Base-by-base conservation (phyloP, 1,284 basidiomycete species). In the Farysia itapuensis region DNA sequence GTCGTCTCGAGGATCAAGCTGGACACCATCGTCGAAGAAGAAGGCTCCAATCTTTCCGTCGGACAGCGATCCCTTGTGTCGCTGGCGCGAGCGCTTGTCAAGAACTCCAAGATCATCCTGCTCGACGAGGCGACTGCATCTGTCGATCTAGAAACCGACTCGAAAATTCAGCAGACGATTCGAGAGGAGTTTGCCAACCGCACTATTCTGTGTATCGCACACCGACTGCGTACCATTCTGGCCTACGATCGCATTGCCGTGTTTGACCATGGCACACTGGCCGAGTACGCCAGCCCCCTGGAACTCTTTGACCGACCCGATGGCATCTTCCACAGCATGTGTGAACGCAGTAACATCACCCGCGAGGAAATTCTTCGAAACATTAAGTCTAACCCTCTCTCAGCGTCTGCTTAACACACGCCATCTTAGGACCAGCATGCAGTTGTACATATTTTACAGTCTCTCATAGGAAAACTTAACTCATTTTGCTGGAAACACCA, bases 101-200 rank as follows among this genome's bases (percentile, higher is more conserved):
- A 70, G 36, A 57, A 71, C 48, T 58, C 53, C 24, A 60, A 64
- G 49, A 66, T 69, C 43, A 56, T 68, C 30, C 23, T 61, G 26
- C 43, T 65, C 24, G 85, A 86, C 61, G 86, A 89, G 74, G 87
- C 88, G 0, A 90, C 88, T 1, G 87, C 86, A n/a, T 87, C 82
- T 36, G 75, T 89, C 15, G 86, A 88, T 75, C 73, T 85, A 5
- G 84, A 87, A 76, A 91, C 89, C 0, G 89, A 93, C 77, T 80
- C 83, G 51, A 86, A 86, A 57, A 89, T 92, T 51, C 89, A 92
- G 74, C 81, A 85, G 53, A 91, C 89, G n/a, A 91, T 93, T 57
- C 82, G 86, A 3, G 81, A 81, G 35, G 89, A 90, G 78, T 92
- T 92, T 78, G 79, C 80, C 34, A 84, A 87, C 70, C 83, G 86